Base-by-base conservation (phyloP, 805 yeast genomes). In the Candida maris region DNA sequence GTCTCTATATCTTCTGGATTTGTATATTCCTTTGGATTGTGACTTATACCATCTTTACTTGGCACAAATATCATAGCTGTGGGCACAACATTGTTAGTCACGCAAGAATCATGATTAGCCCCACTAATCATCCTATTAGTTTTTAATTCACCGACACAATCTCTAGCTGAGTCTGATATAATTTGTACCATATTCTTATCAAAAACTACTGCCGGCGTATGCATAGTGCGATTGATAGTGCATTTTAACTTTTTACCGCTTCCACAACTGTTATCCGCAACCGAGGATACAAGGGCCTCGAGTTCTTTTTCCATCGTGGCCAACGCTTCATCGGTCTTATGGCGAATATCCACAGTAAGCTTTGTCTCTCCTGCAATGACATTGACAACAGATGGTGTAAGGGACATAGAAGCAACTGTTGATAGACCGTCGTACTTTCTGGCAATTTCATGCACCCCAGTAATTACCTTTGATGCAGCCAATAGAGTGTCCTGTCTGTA, bases 1-100 rank as follows among this genome's bases (percentile, higher is more conserved):
- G 70, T 67, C 29, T 73, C 76, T n/a, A 77, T 67, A 41, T 80
- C 77, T 41, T 79, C 79, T 3, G 85, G 85, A 0, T 75, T 67
- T 15, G 80, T 68, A 52, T 77, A 81, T 48, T 81, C 88, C 36
- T 68, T 73, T 7, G 80, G 82, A 54, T 78, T 79, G 55, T 81
- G 88, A 18, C 79, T 71, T 25, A 81, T 64, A 17, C 87, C 87
- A 49, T 76, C 80, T 45, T 62, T 71, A 20, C 81, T 72, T 6
- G 89, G 88, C 48, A 80, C 76, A 54, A 81, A 81, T 22, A 81
- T 74, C 87, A 81, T 81, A 2, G 85, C 73, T 0, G 88, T 80
- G 27, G 89, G 88, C 27, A 75, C 71, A 30, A 68, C 64, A 5
- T 61, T 48, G 6, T 75, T 67, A 2, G 82, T 76, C 16, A 73